Conservation (phyloP, 768 basidiomycete species). For the Terana coerulea region DNA sequence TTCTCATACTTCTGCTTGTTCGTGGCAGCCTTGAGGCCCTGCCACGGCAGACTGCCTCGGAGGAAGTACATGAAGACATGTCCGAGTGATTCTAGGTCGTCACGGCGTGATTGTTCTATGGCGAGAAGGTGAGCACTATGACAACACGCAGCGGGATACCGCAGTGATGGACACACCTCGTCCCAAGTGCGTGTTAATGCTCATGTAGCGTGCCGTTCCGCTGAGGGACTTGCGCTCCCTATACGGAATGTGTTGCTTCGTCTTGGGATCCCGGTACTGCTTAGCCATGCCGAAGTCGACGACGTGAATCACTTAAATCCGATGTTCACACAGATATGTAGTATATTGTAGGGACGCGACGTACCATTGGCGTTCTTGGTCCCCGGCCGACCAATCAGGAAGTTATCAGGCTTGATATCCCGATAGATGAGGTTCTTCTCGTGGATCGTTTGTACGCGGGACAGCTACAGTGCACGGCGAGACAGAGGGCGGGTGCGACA, state of each 20-base stretch:
- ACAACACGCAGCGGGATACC: constrained; percentile 1
- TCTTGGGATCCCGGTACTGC: constrained; percentile 98
- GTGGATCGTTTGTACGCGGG: constrained; percentile 96
- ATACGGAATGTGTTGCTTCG: constrained; percentile 99
- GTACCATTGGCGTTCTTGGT: constrained; percentile 85
- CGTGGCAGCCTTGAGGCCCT: constrained; percentile 97
- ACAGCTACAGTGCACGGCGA: constrained; percentile 51
- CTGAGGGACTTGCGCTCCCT: constrained; percentile 95
- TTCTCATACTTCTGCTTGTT: constrained; percentile 99
- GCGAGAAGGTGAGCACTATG: neutral
- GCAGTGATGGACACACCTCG: constrained; percentile 53
- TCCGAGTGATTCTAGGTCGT: constrained; percentile 97
- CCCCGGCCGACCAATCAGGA: constrained; percentile 90
- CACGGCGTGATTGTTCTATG: constrained; percentile 85
- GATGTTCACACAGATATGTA: neutral
- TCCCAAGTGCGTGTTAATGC: constrained; percentile 98
- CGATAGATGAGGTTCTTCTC: constrained; percentile 99
- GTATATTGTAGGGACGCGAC: constrained; percentile 19
- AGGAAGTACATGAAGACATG: constrained; percentile 99
- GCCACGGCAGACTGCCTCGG: constrained; percentile 96
- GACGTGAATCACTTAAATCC: constrained; percentile 72
- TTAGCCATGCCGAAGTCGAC: constrained; percentile 99
- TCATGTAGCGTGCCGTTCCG: constrained; percentile 99
- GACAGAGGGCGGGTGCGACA: neutral
- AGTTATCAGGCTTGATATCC: constrained; percentile 99